Percentiles rank a stretch among this genome's conserved stretches.
Conservation (phyloP, 2,329 filamentous ascomycete species). For the Chrysoporthe puriensis region DNA sequence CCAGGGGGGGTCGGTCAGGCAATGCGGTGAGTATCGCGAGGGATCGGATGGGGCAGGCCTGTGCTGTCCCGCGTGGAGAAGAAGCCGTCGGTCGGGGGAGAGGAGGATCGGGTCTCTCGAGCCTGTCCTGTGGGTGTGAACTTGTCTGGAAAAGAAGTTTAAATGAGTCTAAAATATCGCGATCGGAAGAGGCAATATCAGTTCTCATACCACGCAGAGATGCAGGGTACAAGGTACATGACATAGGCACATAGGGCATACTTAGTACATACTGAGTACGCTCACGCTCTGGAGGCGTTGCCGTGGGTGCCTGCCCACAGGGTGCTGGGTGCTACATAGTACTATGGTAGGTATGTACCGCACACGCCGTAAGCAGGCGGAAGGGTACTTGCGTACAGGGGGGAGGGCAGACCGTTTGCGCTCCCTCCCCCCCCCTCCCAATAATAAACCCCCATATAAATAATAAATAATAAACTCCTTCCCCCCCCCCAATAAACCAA, state of each 20-base stretch:
- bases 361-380: too few relatives aligned
- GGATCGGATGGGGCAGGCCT: background rate
- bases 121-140: background rate
- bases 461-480: too few relatives aligned
- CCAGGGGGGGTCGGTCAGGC: background rate
- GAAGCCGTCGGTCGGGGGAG: background rate
- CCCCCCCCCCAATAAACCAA: too few relatives aligned
- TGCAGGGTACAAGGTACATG: background rate
- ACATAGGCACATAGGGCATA: background rate
- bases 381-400: too few relatives aligned
- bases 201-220: background rate
- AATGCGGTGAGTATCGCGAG: background rate
- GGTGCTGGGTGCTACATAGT: too few relatives aligned
- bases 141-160: background rate
- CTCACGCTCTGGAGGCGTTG: too few relatives aligned
- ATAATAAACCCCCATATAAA: too few relatives aligned
- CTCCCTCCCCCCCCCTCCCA: too few relatives aligned
- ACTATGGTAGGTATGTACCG: too few relatives aligned
- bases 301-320: too few relatives aligned
- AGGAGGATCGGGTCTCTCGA: background rate
- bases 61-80: background rate
- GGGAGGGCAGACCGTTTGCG: too few relatives aligned
- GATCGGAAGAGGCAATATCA: constrained; percentile 2
- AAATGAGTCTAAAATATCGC: constrained; percentile 6
- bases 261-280: background rate